Base-by-base conservation (phyloP, 331 rosid species). In the Acacia concinna region DNA sequence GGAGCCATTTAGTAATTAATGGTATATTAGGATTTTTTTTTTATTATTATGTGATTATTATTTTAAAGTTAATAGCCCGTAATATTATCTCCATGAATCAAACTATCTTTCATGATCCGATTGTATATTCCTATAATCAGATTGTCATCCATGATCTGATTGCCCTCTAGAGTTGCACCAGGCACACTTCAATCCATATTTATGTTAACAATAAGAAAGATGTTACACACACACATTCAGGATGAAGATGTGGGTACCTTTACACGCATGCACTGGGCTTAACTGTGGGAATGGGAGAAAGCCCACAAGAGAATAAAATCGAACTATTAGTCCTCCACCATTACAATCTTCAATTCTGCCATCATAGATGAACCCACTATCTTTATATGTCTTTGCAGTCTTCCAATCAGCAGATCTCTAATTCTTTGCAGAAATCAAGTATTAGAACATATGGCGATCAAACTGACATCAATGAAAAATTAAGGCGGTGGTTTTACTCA, bases 371-470 rank as follows among this genome's bases (percentile, higher is more conserved):
- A 85, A 78, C 65, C 91, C 91, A 75, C 88, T 85, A 8, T 88
- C 97, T 71, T 37, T 76, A 79, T 87, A 90, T 66, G 82, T 80
- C 77, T 64, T 90, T 57, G 96, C 99, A 76, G 87, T 85, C 84
- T 91, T 87, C 99, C 97, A 95, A 89, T 91, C 97, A 75, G 89
- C 91, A 83, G 97, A 93, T 85, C 82, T 91, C 97, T 90, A 92
- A 91, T 85, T 88, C 96, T 86, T 92, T 86, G 90, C 91, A 92
- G 87, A 91, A 87, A 85, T 81, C 34, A 85, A 91, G 92, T 86
- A 87, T 88, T 67, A 89, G 92, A 85, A 57, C 79, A 81, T 46
- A 56, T 14, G 59, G 73, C 47, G 21, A 79, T 27, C 34, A 37
- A 71, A 65, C 65, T 54, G 25, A 60, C 76, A 78, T 21, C 27